Evolutionary conservation across 306 rosid genomes (phyloP), one percentile per base, ranked within the genome.

Genomic region (Sicyos edulis): DNA sequence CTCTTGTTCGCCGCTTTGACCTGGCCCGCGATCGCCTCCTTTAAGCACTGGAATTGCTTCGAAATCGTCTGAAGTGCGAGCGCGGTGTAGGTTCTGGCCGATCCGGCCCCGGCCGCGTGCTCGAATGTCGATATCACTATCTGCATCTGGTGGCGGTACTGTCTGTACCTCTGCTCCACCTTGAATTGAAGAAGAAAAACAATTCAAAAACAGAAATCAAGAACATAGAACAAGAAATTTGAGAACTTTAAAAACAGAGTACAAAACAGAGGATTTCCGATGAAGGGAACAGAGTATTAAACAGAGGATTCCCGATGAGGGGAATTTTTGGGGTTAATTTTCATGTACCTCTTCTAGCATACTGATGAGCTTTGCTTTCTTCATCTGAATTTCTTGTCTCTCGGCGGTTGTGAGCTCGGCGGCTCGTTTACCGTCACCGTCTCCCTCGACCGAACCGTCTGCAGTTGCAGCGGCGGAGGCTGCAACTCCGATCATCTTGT

Each of bases 131-230:
- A 85, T 17, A 89, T 87, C 54, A 93, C 97, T 17, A 87, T 79
- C 80, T 91, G 91, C 97, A 93, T 93, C 80, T 93, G 99, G 73
- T 78, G 86, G 58, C 85, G 96, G 79, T 93, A 93, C 52, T 93
- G 99, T 45, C 92, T 83, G 88, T 93, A 91, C 77, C 99, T 81
- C 44, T 88, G 99, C 51, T 93, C 99, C 85, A 93, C 99, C 99
- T 49, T 26, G 3, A 49, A 52, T 34, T 14, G 56, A 63, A 47
- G 8, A 66, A 42, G 8, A 49, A 52, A 4, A 63, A 32, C 14
- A 29, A 49, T 14, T 14, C 53, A 49, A 0, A 0, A 49, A 49
- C 7, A 5, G 53, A 49, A 13, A 49, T 49, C 10, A 0, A 49
- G 53, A 49, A 49, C 15, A 47, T 12, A 47, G 52, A 0, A 47